phyloP scores from a whole-genome alignment of 2,329 filamentous ascomycete species.

The Calonectria pseudoturangicola region DNA sequence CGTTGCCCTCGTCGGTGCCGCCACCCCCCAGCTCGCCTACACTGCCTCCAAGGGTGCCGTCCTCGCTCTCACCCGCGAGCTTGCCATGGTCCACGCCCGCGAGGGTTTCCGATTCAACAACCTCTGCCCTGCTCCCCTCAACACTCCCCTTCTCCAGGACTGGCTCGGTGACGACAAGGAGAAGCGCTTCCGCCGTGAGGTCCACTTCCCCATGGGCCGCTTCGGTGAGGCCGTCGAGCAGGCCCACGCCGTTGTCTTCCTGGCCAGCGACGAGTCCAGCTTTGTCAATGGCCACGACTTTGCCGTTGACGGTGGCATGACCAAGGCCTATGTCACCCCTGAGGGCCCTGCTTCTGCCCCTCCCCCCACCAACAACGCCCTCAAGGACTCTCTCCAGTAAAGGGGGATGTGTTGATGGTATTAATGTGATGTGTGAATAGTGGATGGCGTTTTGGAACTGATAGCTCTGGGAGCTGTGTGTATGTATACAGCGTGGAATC shows the following conservation, averaged over 20 bases:
- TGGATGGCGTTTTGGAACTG: conserved; percentile 36
- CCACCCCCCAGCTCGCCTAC: conserved; percentile 93
- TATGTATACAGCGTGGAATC: conserved; percentile 34
- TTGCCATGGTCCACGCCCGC: conserved; percentile 93
- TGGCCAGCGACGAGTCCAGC: conserved; percentile 90
- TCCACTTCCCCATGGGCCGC: conserved; percentile 91
- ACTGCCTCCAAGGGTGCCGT: conserved; percentile 96
- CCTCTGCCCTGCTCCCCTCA: conserved; percentile 91
- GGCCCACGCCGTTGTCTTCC: conserved; percentile 90
- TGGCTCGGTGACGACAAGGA: conserved; percentile 91
- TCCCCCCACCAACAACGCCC: conserved; percentile 77
- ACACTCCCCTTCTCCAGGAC: conserved; percentile 93
- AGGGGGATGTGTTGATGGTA: conserved; percentile 23
- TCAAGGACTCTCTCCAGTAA: conserved; percentile 66
- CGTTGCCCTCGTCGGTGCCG: conserved; percentile 89
- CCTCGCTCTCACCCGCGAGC: conserved; percentile 89
- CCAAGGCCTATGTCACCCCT: conserved; percentile 87
- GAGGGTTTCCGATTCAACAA: conserved; percentile 94
- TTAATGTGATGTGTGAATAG: conserved; percentile 26
- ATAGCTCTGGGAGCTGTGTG: conserved; percentile 14
- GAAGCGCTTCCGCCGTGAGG: conserved; percentile 88
- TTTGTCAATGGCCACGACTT: conserved; percentile 96
- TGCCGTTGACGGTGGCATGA: conserved; percentile 97
- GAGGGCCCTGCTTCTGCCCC: conserved; percentile 72
- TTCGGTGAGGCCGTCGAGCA: conserved; percentile 97